Evolutionary conservation across 805 yeast species (phyloP).

Genomic region (Metschnikowia santaceciliae): DNA sequence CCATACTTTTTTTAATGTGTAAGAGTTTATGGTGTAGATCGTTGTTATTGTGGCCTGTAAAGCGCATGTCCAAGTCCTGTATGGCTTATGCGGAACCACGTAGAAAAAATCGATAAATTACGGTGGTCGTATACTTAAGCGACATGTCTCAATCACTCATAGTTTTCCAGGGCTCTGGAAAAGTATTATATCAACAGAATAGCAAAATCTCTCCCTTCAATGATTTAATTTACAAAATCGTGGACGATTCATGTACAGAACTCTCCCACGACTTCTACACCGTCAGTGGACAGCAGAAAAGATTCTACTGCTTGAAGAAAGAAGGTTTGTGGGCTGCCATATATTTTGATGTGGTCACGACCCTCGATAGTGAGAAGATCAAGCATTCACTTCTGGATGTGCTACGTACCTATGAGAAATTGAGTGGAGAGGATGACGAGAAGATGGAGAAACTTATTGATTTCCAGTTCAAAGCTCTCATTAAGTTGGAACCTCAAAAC

Average conservation of each 20-base stretch:
- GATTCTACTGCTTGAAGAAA: slow-evolving; percentile 31
- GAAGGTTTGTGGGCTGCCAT: slow-evolving; percentile 32
- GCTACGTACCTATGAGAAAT: slow-evolving; percentile 29
- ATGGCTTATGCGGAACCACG: slow-evolving; percentile 3
- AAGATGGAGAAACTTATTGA: slow-evolving; percentile 35
- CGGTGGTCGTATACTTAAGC: neutral
- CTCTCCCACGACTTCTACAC: slow-evolving; percentile 34
- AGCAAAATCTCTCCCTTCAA: slow-evolving; percentile 36
- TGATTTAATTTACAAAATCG: slow-evolving; percentile 32
- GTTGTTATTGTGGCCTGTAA: neutral
- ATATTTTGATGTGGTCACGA: slow-evolving; percentile 37
- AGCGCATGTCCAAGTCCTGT: slow-evolving; percentile 1
- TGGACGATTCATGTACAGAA: slow-evolving; percentile 32
- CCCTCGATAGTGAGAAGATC: slow-evolving; percentile 37
- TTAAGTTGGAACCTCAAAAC: slow-evolving; percentile 23
- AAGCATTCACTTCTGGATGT: slow-evolving; percentile 29
- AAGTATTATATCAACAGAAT: slow-evolving; percentile 34
- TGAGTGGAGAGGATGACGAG: slow-evolving; percentile 23
- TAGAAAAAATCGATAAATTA: neutral
- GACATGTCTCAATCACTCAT: slow-evolving; percentile 40
- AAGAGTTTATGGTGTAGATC: neutral
- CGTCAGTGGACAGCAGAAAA: slow-evolving; percentile 24
- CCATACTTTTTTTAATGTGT: no score
- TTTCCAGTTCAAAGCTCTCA: slow-evolving; percentile 35
- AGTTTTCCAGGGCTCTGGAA: slow-evolving; percentile 34